phyloP scores from a whole-genome alignment of 768 basidiomycete genomes.

The Leccinum barrowsii region DNA sequence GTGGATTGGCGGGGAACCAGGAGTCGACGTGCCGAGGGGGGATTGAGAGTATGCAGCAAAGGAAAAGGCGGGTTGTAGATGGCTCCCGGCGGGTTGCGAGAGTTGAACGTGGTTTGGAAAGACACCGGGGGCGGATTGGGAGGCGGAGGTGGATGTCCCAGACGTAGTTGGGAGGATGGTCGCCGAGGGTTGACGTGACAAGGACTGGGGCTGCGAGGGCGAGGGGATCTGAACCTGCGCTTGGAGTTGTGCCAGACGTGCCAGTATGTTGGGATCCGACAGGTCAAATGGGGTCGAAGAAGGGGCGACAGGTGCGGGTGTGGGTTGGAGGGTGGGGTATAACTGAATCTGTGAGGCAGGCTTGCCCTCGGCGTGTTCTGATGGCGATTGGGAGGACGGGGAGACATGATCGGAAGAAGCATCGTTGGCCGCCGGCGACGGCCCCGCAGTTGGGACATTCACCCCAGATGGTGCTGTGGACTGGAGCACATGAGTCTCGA shows the following conservation, averaged over 20 bases:
- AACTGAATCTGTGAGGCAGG: conserved; percentile 1
- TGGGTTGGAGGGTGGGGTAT: neutral
- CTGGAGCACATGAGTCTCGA: conserved; percentile 5
- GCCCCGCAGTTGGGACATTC: conserved; percentile 15
- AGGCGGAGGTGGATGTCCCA: neutral
- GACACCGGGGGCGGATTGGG: neutral
- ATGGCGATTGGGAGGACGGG: conserved; percentile 2
- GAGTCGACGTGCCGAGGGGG: neutral
- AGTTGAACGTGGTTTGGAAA: conserved; percentile 1
- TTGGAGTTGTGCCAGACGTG: conserved; percentile 25
- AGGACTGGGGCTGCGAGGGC: neutral
- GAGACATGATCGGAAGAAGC: conserved; percentile 1
- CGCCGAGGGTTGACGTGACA: conserved; percentile 4
- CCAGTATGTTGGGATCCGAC: conserved; percentile 22
- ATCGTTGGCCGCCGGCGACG: conserved; percentile 3
- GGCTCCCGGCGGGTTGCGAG: conserved; percentile 1
- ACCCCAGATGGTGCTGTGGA: conserved; percentile 13
- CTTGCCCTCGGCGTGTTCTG: conserved; percentile 6
- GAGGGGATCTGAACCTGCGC: conserved; percentile 13
- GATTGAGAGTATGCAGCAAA: neutral
- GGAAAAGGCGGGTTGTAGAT: conserved; percentile 10
- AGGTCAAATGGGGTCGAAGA: conserved; percentile 11
- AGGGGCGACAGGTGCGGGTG: neutral
- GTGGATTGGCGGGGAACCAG: neutral
- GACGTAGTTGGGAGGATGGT: neutral